Conservation (phyloP, 2,329 filamentous ascomycete species). For the Colletotrichum sidae region DNA sequence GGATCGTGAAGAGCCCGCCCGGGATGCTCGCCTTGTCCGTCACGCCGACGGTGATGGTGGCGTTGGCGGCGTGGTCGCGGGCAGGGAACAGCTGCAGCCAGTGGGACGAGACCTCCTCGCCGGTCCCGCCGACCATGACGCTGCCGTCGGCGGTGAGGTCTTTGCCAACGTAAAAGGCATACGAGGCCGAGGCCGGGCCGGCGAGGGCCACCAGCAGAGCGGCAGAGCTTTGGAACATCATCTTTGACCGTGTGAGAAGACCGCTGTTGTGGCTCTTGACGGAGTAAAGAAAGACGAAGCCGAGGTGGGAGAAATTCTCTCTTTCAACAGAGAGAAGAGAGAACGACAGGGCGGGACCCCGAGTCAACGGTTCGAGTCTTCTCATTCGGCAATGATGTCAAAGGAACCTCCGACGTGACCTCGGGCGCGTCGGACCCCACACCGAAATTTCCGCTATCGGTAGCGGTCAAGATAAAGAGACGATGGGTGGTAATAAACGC, state of each 20-base stretch:
- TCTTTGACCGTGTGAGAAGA: conserved; percentile 7
- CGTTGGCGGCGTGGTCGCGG: conserved; percentile 52
- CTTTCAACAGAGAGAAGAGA: neutral
- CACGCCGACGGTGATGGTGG: conserved; percentile 55
- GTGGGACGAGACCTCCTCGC: conserved; percentile 59
- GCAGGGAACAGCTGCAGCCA: conserved; percentile 60
- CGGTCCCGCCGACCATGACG: conserved; percentile 58
- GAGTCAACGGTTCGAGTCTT: conserved; percentile 1
- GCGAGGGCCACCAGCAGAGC: conserved; percentile 34
- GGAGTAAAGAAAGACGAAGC: neutral
- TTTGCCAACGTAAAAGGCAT: conserved; percentile 61
- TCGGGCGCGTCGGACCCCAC: conserved; percentile 21
- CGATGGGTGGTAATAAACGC: conserved; percentile 11
- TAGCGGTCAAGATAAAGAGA: conserved; percentile 28
- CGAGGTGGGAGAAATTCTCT: neutral
- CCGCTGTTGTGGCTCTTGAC: conserved; percentile 1
- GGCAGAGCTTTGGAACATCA: conserved; percentile 28
- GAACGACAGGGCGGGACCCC: neutral
- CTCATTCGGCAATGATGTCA: conserved; percentile 16
- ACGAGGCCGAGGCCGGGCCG: conserved; percentile 49
- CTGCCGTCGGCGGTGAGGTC: conserved; percentile 55
- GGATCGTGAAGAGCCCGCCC: conserved; percentile 42
- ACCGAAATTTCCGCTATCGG: conserved; percentile 36
- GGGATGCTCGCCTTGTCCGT: conserved; percentile 52
- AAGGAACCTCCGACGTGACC: conserved; percentile 23